Evolutionary conservation across 2,329 filamentous ascomycete species (phyloP).

Genomic region (Xylaria sp.): DNA sequence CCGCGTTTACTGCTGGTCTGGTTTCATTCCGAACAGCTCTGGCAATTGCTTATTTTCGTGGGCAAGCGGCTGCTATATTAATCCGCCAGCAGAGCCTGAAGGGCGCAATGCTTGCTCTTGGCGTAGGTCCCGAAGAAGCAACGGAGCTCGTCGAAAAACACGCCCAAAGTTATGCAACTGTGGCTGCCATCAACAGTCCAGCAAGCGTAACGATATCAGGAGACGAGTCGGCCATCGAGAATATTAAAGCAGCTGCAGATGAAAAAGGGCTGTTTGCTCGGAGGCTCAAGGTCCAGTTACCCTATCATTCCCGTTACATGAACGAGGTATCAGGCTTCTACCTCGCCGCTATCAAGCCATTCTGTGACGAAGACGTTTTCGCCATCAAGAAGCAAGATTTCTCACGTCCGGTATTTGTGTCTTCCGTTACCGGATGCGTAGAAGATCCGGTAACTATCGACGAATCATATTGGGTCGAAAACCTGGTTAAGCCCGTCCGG

Average conservation of each 20-base stretch:
- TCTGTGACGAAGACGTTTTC: not conserved
- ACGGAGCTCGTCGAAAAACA: slow-evolving; percentile 5
- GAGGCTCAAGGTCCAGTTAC: slow-evolving; percentile 41
- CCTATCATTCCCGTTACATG: slow-evolving; percentile 48
- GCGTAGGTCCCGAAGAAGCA: slow-evolving; percentile 17
- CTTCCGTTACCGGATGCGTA: slow-evolving; percentile 30
- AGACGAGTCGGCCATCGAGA: slow-evolving; percentile 36
- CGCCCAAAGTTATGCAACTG: slow-evolving; percentile 12
- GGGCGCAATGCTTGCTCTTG: slow-evolving; percentile 36
- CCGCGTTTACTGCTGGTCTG: slow-evolving; percentile 40
- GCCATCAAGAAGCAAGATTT: not conserved
- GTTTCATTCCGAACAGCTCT: slow-evolving; percentile 37
- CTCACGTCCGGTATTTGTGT: slow-evolving; percentile 26
- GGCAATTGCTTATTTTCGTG: slow-evolving; percentile 38
- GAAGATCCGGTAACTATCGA: slow-evolving; percentile 23
- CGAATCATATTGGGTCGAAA: slow-evolving; percentile 40
- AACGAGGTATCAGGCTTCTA: slow-evolving; percentile 35
- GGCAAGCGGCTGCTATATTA: slow-evolving; percentile 20
- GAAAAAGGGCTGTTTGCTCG: slow-evolving; percentile 38
- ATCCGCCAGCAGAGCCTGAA: slow-evolving; percentile 4
- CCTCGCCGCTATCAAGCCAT: slow-evolving; percentile 19
- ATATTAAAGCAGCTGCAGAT: slow-evolving; percentile 19
- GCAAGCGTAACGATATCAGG: slow-evolving; percentile 41
- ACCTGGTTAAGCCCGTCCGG: slow-evolving; percentile 40
- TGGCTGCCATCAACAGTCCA: slow-evolving; percentile 31